phyloP scores from a whole-genome alignment of 2,329 filamentous ascomycete species.

The Cladosporium halotolerans region DNA sequence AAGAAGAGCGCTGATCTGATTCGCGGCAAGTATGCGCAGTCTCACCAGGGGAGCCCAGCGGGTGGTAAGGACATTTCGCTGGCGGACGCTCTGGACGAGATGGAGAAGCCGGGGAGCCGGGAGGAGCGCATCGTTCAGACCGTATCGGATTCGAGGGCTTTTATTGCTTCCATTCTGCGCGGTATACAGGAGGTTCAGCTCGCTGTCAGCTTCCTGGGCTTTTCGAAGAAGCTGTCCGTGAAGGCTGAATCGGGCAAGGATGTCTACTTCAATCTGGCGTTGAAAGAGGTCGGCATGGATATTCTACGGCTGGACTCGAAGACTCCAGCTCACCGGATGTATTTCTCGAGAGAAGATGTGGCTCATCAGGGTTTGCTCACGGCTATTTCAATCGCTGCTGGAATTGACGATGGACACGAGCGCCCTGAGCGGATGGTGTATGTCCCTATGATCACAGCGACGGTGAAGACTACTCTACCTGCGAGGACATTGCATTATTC shows the following conservation, averaged over 20 bases:
- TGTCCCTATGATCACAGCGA: constrained; percentile 95
- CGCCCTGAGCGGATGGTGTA: constrained; percentile 84
- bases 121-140: constrained; percentile 69
- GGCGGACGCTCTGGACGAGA: constrained; percentile 66
- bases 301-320: constrained; percentile 85
- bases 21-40: constrained; percentile 35
- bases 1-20: constrained; percentile 47
- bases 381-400: constrained; percentile 85
- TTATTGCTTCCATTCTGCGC: constrained; percentile 79
- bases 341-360: constrained; percentile 86
- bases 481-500: constrained; percentile 86
- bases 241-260: constrained; percentile 62
- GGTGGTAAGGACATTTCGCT: constrained; percentile 54
- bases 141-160: constrained; percentile 87
- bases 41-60: constrained; percentile 23
- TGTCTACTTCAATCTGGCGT: constrained; percentile 77
- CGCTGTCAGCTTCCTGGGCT: constrained; percentile 80
- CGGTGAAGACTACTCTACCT: constrained; percentile 84
- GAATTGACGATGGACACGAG: constrained; percentile 81
- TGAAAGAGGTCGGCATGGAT: constrained; percentile 94
- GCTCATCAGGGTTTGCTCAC: constrained; percentile 91
- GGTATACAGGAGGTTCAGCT: constrained; percentile 97
- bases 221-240: constrained; percentile 72
- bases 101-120: constrained; percentile 60
- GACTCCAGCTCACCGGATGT: constrained; percentile 95